Conservation (phyloP, 139 green algal species). For the Diplosphaera chodatii region DNA sequence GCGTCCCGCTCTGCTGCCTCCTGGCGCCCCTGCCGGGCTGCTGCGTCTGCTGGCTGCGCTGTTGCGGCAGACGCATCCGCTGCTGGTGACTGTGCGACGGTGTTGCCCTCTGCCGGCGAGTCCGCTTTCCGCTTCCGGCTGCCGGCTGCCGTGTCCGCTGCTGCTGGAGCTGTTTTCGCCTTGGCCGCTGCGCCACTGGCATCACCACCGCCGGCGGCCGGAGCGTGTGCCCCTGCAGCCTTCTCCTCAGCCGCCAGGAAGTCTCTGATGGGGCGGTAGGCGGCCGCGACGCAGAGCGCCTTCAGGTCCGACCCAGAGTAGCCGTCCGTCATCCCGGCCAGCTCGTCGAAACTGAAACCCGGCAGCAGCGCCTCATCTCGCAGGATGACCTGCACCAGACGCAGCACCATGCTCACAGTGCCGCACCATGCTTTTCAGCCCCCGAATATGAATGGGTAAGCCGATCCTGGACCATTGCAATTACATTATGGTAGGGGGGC, state of each 20-base stretch:
- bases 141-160: background rate
- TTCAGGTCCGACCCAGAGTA: constrained; percentile 60
- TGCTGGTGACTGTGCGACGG: background rate
- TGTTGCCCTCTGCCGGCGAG: background rate
- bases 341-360: constrained; percentile 27
- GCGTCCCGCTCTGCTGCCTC: background rate
- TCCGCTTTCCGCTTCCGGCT: background rate
- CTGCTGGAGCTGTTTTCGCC: background rate
- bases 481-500: too few species aligned
- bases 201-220: background rate
- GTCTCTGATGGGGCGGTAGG: constrained; percentile 62
- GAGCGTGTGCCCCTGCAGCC: background rate
- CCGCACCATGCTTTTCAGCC: too few species aligned
- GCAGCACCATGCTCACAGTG: too few species aligned
- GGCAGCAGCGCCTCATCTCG: constrained; percentile 32
- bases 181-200: background rate
- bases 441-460: too few species aligned
- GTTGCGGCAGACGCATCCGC: background rate
- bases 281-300: constrained; percentile 60
- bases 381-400: constrained; percentile 34
- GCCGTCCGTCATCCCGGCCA: constrained; percentile 36
- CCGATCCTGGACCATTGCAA: too few species aligned
- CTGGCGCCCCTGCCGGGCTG: background rate
- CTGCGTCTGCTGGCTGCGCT: background rate
- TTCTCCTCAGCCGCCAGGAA: constrained; percentile 24